phyloP scores from a whole-genome alignment of 2,329 filamentous ascomycete species.

The Lecanicillium sp. region DNA sequence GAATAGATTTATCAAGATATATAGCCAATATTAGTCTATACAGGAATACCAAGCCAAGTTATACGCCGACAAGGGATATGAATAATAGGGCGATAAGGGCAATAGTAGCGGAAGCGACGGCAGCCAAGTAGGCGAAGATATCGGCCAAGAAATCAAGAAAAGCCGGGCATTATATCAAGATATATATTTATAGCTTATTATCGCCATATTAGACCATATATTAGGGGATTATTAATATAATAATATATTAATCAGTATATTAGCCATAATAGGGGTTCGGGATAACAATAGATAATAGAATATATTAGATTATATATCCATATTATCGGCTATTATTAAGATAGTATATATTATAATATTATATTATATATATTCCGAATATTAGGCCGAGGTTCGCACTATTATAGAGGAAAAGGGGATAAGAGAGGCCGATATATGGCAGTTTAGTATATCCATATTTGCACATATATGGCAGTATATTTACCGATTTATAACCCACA shows the following conservation, averaged over 20 bases:
- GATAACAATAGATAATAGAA: not conserved
- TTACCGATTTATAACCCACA: not conserved
- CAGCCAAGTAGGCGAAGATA: not conserved
- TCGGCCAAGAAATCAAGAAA: not conserved
- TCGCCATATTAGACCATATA: not conserved
- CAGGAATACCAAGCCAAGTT: not conserved
- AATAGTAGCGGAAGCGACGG: no score
- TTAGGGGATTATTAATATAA: not conserved
- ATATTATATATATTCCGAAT: not conserved
- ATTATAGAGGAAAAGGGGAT: not conserved
- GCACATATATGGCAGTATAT: not conserved
- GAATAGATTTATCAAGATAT: constrained; percentile 2
- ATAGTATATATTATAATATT: not conserved
- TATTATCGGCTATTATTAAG: not conserved
- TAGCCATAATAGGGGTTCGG: not conserved
- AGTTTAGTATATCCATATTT: no score
- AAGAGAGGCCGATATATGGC: not conserved
- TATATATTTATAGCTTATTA: not conserved
- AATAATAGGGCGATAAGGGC: no score
- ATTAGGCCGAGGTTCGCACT: no score
- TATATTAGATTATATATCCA: not conserved
- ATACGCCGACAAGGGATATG: no score
- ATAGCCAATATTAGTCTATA: no score
- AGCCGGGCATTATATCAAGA: not conserved
- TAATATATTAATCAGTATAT: not conserved